Evolutionary conservation across 805 yeast genomes (phyloP).

Genomic region (Lipomyces sp.): DNA sequence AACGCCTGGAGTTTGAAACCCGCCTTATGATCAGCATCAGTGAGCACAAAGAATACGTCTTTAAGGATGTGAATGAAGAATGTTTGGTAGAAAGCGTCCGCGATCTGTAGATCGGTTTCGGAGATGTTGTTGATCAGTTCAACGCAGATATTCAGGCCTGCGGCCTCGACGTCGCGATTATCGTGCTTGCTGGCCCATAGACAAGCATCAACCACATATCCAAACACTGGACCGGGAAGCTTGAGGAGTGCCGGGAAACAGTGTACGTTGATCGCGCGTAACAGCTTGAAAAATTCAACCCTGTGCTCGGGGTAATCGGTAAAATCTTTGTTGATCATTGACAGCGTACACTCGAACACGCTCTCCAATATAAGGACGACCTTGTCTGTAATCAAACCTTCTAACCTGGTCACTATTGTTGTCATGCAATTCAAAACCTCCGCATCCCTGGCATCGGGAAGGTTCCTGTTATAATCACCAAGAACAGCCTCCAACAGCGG

Average conservation of each 20-base stretch:
- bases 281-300: conserved; percentile 88
- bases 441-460: conserved; percentile 97
- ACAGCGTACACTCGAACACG: conserved; percentile 91
- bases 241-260: conserved; percentile 85
- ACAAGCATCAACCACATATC: conserved; percentile 87
- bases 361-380: conserved; percentile 84
- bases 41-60: conserved; percentile 89
- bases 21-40: conserved; percentile 97
- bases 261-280: conserved; percentile 83
- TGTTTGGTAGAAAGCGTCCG: conserved; percentile 84
- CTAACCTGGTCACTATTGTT: conserved; percentile 84
- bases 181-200: conserved; percentile 98
- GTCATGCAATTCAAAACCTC: conserved; percentile 96
- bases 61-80: conserved; percentile 87
- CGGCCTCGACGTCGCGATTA: conserved; percentile 93
- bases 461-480: conserved; percentile 85
- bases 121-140: conserved; percentile 87
- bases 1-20: conserved; percentile 90
- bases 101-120: conserved; percentile 71
- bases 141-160: conserved; percentile 80
- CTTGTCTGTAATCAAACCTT: conserved; percentile 85
- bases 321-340: conserved; percentile 94
- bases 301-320: conserved; percentile 98
- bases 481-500: conserved; percentile 83
- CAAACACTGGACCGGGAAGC: conserved; percentile 90